A percentile compares a stretch with the other conserved stretches of the same genome.
These are phyloP conservation scores for Closterium sp. DNA, from an alignment of 139 green algal species.

Conservation along the genomic window DNA sequence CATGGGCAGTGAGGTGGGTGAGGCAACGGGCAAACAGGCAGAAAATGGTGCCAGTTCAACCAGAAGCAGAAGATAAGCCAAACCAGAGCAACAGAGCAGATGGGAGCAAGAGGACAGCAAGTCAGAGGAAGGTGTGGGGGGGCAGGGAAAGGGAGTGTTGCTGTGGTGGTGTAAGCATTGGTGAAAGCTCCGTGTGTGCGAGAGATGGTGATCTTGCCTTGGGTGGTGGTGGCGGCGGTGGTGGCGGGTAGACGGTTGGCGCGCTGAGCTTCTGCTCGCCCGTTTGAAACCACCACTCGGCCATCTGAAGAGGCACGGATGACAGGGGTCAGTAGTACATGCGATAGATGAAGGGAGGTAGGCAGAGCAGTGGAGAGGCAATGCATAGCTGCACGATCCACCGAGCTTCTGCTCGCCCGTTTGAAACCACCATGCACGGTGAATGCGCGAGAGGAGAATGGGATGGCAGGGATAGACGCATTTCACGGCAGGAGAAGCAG, in stretches of 20 bases:
- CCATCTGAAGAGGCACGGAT: conserved; percentile 55
- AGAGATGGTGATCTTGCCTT: conserved; percentile 13
- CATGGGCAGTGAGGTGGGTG: too few relatives aligned
- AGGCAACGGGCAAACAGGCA: too few relatives aligned
- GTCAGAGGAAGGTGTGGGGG: neutral
- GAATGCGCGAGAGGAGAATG: too few relatives aligned
- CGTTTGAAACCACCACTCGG: conserved; percentile 93
- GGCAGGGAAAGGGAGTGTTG: neutral
- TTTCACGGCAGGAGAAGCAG: neutral
- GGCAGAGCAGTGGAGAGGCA: neutral
- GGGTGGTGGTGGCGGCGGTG: conserved; percentile 44
- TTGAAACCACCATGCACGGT: neutral
- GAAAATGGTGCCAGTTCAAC: too few relatives aligned
- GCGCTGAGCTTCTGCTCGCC: conserved; percentile 70
- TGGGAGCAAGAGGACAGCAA: neutral
- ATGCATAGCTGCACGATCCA: neutral
- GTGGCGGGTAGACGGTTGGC: conserved; percentile 54
- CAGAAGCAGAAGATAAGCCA: too few relatives aligned
- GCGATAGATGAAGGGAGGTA: neutral
- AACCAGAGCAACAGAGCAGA: neutral
- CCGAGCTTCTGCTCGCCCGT: neutral
- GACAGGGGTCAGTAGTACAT: neutral
- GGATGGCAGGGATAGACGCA: too few relatives aligned
- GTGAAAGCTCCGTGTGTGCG: too few relatives aligned
- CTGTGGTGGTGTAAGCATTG: too few relatives aligned